These are phyloP conservation scores for Penicillium sp. DNA, from an alignment of 2,329 filamentous ascomycete genomes.

Conservation along the genomic window DNA sequence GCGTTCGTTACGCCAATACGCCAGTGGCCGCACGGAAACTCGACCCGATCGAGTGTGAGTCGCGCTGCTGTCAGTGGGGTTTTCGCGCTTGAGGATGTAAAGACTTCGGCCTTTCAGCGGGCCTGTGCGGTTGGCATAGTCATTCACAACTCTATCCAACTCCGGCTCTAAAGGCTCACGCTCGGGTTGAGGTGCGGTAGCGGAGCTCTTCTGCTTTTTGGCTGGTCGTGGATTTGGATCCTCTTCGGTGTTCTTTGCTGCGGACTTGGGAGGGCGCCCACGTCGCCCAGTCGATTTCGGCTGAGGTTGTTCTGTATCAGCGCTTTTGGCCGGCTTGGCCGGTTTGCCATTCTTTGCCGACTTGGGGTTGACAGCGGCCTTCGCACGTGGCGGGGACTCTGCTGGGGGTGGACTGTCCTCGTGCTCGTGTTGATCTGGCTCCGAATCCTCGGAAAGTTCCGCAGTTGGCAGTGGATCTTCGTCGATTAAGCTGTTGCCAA, in stretches of 20 bases:
- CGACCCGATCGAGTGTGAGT: constrained; percentile 76
- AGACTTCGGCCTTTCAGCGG: constrained; percentile 52
- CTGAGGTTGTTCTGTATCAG: constrained; percentile 13
- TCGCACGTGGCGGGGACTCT: constrained; percentile 10
- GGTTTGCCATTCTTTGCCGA: constrained; percentile 18
- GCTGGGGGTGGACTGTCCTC: constrained; percentile 22
- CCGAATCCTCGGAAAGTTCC: constrained; percentile 7
- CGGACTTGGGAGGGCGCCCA: constrained; percentile 35
- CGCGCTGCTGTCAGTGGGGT: constrained; percentile 54
- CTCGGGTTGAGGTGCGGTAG: constrained; percentile 21
- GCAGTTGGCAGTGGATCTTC: constrained; percentile 17
- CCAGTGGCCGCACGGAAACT: constrained; percentile 73
- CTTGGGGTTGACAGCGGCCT: constrained; percentile 18
- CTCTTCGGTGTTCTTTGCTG: constrained; percentile 21
- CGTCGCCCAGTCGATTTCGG: constrained; percentile 30
- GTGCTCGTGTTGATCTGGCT: constrained; percentile 17
- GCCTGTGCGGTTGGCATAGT: constrained; percentile 44
- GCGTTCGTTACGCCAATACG: constrained; percentile 84
- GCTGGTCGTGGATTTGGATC: constrained; percentile 27
- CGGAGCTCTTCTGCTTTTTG: constrained; percentile 36
- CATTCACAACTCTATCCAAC: constrained; percentile 45
- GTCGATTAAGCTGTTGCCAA: constrained; percentile 27
- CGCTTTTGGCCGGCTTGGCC: constrained; percentile 15
- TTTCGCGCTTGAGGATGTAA: constrained; percentile 54
- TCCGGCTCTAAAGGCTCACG: constrained; percentile 37